Evolutionary conservation across 306 rosid genomes (phyloP).

Genomic region (Rosa multiflora): DNA sequence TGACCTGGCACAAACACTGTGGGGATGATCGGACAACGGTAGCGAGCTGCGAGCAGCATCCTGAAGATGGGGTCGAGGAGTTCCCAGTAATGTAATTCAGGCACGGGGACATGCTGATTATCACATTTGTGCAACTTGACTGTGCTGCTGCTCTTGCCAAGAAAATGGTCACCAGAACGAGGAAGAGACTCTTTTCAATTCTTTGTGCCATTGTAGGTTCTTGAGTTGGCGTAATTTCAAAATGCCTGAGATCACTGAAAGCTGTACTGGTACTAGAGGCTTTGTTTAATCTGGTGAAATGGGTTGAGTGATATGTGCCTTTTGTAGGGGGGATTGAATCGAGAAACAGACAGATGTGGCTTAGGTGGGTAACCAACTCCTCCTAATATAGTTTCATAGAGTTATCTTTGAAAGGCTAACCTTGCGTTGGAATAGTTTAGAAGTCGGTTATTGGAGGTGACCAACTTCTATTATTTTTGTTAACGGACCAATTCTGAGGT

Average conservation of each 20-base stretch:
- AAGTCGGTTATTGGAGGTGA: constrained; percentile 11
- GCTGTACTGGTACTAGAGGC: constrained; percentile 2
- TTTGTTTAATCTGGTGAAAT: constrained; percentile 11
- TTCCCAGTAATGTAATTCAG: constrained; percentile 65
- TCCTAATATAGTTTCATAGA: constrained; percentile 27
- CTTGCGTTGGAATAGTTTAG: constrained; percentile 4
- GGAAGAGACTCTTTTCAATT: constrained; percentile 25
- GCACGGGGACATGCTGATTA: constrained; percentile 74
- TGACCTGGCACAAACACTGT: constrained; percentile 71
- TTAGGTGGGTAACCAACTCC: constrained; percentile 59
- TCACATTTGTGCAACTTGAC: constrained; percentile 53
- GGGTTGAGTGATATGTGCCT: not conserved
- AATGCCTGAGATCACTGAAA: not conserved
- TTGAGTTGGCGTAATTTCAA: not conserved
- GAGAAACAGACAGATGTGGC: constrained; percentile 39
- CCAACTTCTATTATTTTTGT: constrained; percentile 9
- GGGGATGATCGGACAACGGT: constrained; percentile 67
- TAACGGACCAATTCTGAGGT: not conserved
- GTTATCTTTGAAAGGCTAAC: constrained; percentile 1
- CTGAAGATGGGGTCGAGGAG: constrained; percentile 67
- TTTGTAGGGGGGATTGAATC: constrained; percentile 40
- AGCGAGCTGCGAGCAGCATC: constrained; percentile 74
- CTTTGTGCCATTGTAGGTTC: constrained; percentile 42
- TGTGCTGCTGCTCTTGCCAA: constrained; percentile 58
- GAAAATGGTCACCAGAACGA: constrained; percentile 35